phyloP scores from a whole-genome alignment of 75 land plant species.

The Pinus albicaulis region DNA sequence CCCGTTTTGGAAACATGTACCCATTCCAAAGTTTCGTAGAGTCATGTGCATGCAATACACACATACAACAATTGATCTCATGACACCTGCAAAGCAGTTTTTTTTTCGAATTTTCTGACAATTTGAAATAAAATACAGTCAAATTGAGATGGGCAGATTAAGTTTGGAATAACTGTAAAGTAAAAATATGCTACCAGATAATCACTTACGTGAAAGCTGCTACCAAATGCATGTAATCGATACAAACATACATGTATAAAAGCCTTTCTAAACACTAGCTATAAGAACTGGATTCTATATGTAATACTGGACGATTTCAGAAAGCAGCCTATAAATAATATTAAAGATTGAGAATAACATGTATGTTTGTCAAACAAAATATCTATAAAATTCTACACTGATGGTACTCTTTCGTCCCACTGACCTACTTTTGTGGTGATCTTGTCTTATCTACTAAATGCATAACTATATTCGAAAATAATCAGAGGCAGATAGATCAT shows the following conservation, averaged over 20 bases:
- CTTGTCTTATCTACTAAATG: no score
- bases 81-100: not conserved
- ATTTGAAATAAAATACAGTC: not conserved
- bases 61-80: not conserved
- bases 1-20: not conserved
- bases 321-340: not conserved
- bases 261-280: not conserved
- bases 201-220: not conserved
- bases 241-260: not conserved
- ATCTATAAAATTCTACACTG: not conserved
- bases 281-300: not conserved
- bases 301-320: not conserved
- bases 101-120: not conserved
- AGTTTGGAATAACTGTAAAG: not conserved
- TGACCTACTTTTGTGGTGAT: no score
- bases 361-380: not conserved
- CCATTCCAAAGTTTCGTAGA: not conserved
- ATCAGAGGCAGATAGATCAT: not conserved
- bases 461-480: not conserved
- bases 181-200: not conserved
- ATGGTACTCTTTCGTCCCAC: no score
- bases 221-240: not conserved
- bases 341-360: not conserved
- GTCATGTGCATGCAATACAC: not conserved
- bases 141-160: not conserved